phyloP scores from a whole-genome alignment of 2,329 filamentous ascomycete species.

The Rhexocercosporidium sp. region DNA sequence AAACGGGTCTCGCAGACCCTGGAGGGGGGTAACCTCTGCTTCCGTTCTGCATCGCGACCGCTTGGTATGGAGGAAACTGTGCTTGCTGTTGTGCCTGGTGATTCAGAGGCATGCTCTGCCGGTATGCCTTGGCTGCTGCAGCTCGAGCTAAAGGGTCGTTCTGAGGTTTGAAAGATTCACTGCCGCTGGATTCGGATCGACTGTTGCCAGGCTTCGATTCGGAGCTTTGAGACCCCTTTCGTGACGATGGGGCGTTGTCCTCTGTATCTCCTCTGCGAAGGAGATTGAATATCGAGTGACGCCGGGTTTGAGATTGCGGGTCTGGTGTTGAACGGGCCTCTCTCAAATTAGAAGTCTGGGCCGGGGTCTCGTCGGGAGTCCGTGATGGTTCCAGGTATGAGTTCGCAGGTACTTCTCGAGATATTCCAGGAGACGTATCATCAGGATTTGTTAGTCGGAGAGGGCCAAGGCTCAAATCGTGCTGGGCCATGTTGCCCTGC shows the following conservation, averaged over 20 bases:
- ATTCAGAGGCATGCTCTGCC: slow-evolving; percentile 49
- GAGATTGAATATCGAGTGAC: slow-evolving; percentile 44
- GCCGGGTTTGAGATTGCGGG: slow-evolving; percentile 39
- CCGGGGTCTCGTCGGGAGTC: slow-evolving; percentile 23
- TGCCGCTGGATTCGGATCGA: slow-evolving; percentile 38
- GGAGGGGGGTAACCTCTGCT: slow-evolving; percentile 45
- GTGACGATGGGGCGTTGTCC: slow-evolving; percentile 30
- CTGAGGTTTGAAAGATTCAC: slow-evolving; percentile 37
- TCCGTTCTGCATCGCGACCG: slow-evolving; percentile 48
- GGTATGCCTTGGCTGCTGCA: slow-evolving; percentile 44
- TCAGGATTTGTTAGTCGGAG: slow-evolving; percentile 70
- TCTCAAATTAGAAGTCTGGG: slow-evolving; percentile 31
- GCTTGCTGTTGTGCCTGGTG: slow-evolving; percentile 51
- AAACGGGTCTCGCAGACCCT: slow-evolving; percentile 48
- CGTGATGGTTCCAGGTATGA: slow-evolving; percentile 23
- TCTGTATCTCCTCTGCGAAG: slow-evolving; percentile 40
- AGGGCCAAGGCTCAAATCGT: slow-evolving; percentile 10
- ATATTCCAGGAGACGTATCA: slow-evolving; percentile 40
- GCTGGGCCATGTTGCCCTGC: slow-evolving; percentile 1
- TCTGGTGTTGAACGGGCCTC: slow-evolving; percentile 38
- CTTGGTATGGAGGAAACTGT: slow-evolving; percentile 49
- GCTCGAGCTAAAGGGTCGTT: slow-evolving; percentile 37
- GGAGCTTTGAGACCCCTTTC: slow-evolving; percentile 28
- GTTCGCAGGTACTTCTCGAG: slow-evolving; percentile 37
- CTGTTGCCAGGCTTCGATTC: slow-evolving; percentile 29